Evolutionary conservation across 371 early-diverging fungal species (phyloP), one percentile per base, ranked within the genome.

Genomic region (Globomyces sp.): DNA sequence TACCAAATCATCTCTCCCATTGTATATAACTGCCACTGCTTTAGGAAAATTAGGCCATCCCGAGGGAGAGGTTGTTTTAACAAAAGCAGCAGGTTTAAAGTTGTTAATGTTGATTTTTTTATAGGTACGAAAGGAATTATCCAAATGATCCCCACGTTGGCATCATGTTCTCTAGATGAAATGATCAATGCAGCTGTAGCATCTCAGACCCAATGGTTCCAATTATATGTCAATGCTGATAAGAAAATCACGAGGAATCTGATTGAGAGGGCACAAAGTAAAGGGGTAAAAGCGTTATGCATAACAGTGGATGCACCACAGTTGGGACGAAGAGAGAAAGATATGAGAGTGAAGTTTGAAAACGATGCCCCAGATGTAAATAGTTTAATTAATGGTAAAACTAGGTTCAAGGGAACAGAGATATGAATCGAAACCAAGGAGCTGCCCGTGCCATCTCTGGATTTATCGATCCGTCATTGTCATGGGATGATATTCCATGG

Each of bases 291-390:
- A 70, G 92, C 86, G 0, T 72, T 98, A 4, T 90, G 94, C 67
- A 86, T 96, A 43, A 98, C 96, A 0, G 96, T 91, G 3, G 98
- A 96, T 78, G 90, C 95, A 0, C 96, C 97, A 2, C 84, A 87
- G 68, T 79, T 96, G 52, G 97, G 95, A 43, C 81, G 88, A 8
- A 88, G 96, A 6, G 90, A 93, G 57, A 90, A 91, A 51, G 95
- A 96, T 77, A 93, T 93, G 85, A 86, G 98, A 42, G 85, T 87
- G 69, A 88, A 87, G 72, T 92, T 90, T 63, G 69, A 71, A 11
- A 74, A 77, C 55, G 73, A 73, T 37, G 73, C 75, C 2, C 72
- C 78, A 11, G 76, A 76, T 58, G 74, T 74, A 24, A 67, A 74
- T 48, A 3, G 43, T 10, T 24, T 41, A 42, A 8, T 8, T 11